A percentile compares a stretch with the other conserved stretches of the same genome.
phyloP scores from a whole-genome alignment of 78 protist genomes.

The Polysphondylium violaceum region DNA sequence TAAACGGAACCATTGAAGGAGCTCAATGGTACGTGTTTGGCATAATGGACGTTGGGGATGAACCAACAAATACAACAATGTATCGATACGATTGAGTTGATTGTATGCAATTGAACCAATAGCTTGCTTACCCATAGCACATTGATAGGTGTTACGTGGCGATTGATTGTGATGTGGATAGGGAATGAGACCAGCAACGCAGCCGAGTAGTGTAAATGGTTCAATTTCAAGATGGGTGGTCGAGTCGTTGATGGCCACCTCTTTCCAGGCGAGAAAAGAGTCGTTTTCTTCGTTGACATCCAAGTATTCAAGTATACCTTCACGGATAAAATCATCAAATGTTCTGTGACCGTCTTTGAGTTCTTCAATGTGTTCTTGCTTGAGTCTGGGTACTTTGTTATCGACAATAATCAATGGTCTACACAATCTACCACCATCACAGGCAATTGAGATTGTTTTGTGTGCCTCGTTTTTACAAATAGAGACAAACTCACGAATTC shows the following conservation, averaged over 20 bases:
- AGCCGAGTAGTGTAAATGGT: slow-evolving; percentile 98
- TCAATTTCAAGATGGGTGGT: slow-evolving; percentile 99
- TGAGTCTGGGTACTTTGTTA: slow-evolving; percentile 84
- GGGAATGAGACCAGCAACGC: slow-evolving; percentile 96
- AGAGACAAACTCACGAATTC: slow-evolving; percentile 91
- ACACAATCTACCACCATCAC: slow-evolving; percentile 99
- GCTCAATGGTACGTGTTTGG: slow-evolving; percentile 93
- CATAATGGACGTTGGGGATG: slow-evolving; percentile 98
- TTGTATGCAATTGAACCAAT: slow-evolving; percentile 99
- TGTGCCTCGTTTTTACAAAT: slow-evolving; percentile 83
- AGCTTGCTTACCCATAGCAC: slow-evolving; percentile 99
- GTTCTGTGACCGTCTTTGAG: slow-evolving; percentile 82
- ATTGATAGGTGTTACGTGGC: slow-evolving; percentile 99
- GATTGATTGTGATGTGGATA: slow-evolving; percentile 99
- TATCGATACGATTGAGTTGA: slow-evolving; percentile 98
- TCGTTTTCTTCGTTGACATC: slow-evolving; percentile 98
- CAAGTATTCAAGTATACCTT: slow-evolving; percentile 95
- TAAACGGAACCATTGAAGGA: slow-evolving; percentile 78
- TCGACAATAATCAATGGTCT: slow-evolving; percentile 98
- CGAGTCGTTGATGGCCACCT: slow-evolving; percentile 40
- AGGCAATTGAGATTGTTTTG: slow-evolving; percentile 91
- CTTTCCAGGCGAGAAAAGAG: slow-evolving; percentile 68
- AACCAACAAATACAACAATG: slow-evolving; percentile 93
- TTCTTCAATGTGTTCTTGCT: slow-evolving; percentile 83
- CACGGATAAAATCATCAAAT: slow-evolving; percentile 86